Evolutionary conservation across 306 rosid species (phyloP).

Genomic region (Cucurbita moschata): DNA sequence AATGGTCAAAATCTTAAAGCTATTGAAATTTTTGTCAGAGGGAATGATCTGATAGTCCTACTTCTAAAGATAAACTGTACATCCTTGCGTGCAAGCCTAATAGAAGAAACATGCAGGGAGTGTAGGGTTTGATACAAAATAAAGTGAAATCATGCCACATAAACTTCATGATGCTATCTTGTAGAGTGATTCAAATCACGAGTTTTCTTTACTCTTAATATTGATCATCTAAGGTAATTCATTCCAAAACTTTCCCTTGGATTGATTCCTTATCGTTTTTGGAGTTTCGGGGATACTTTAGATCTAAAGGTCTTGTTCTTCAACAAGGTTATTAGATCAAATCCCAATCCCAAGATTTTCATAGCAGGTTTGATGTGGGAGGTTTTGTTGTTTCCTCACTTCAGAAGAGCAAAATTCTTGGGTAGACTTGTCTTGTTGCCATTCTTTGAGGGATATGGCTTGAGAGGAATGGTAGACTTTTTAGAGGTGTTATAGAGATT

Average conservation of each 20-base stretch:
- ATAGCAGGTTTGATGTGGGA: background rate
- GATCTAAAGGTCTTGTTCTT: no score
- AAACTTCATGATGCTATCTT: no score
- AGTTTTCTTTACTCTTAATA: no score
- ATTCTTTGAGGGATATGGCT: background rate
- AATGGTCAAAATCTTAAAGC: background rate
- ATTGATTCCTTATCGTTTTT: no score
- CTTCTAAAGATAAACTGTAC: background rate
- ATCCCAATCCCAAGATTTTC: no score
- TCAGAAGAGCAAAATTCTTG: no score
- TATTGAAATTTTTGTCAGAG: background rate
- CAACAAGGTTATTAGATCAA: no score
- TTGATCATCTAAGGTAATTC: no score
- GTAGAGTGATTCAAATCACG: no score
- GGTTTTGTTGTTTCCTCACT: background rate
- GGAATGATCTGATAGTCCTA: background rate
- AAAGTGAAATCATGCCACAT: no score
- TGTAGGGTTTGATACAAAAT: background rate
- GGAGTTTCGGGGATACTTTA: no score
- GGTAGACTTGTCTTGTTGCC: background rate
- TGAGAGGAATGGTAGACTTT: background rate
- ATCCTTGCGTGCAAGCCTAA: background rate
- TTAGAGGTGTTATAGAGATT: background rate
- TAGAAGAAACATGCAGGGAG: background rate
- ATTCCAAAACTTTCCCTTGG: no score